These are phyloP conservation scores for Thalassiosira hispida DNA, from an alignment of 352 stramenopile species.

Conservation along the genomic window DNA sequence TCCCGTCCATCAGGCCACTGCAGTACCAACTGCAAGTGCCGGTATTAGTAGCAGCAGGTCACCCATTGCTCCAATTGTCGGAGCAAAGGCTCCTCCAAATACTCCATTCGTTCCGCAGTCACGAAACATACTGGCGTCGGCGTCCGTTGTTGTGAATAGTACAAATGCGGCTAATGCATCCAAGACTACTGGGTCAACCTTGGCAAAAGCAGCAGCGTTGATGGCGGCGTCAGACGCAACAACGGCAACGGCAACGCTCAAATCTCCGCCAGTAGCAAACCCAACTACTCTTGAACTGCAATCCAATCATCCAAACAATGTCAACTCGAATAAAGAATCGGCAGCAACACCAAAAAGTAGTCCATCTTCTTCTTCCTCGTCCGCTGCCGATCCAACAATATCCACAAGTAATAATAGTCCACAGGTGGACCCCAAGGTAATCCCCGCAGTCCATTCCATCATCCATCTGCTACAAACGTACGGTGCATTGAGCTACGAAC, in stretches of 20 bases:
- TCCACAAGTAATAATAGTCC: not conserved
- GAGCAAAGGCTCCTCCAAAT: not conserved
- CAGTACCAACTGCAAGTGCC: not conserved
- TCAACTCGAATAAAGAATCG: not conserved
- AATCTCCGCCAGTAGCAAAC: not conserved
- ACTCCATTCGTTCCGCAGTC: not conserved
- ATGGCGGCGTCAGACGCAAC: too few relatives aligned
- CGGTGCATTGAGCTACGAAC: slow-evolving; percentile 46
- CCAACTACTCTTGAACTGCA: not conserved
- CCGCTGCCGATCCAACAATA: too few relatives aligned
- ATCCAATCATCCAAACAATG: not conserved
- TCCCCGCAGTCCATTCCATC: slow-evolving; percentile 25
- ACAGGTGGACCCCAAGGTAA: slow-evolving; percentile 18
- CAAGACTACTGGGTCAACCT: too few relatives aligned
- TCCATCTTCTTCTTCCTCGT: too few relatives aligned
- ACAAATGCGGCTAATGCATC: too few relatives aligned
- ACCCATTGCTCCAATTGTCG: not conserved
- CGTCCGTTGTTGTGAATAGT: too few relatives aligned
- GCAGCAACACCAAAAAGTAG: not conserved
- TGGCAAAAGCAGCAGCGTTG: too few relatives aligned
- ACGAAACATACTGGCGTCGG: too few relatives aligned
- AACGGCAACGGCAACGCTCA: not conserved
- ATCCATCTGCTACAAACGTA: slow-evolving; percentile 45
- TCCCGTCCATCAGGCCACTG: too few relatives aligned
- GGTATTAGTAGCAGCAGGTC: not conserved